phyloP scores from a whole-genome alignment of 1,284 basidiomycete genomes.

The Pholiota adiposa region DNA sequence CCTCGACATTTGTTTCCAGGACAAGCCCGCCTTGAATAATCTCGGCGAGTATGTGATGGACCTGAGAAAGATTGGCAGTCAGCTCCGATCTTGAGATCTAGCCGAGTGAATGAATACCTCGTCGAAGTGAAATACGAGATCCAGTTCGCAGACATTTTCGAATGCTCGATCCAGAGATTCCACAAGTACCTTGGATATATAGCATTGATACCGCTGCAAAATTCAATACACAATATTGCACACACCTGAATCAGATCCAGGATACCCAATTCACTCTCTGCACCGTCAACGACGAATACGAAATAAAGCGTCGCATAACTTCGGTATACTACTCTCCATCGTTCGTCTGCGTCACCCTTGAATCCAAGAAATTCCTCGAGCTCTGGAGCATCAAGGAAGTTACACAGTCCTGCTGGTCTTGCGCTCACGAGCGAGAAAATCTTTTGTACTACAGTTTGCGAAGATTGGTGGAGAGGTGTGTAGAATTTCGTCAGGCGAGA shows the following conservation, averaged over 20 bases:
- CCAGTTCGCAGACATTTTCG: slow-evolving; percentile 98
- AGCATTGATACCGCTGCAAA: background rate
- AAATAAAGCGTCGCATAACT: slow-evolving; percentile 97
- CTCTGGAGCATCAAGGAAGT: slow-evolving; percentile 92
- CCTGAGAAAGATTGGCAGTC: slow-evolving; percentile 48
- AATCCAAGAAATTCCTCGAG: slow-evolving; percentile 75
- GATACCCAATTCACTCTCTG: slow-evolving; percentile 95
- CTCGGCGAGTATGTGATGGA: slow-evolving; percentile 93
- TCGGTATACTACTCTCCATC: slow-evolving; percentile 78
- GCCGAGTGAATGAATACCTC: slow-evolving; percentile 62
- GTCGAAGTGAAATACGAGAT: slow-evolving; percentile 98
- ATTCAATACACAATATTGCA: slow-evolving; percentile 5
- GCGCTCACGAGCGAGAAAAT: slow-evolving; percentile 86
- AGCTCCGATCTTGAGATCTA: background rate
- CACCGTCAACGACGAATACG: slow-evolving; percentile 94
- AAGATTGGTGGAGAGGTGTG: slow-evolving; percentile 78
- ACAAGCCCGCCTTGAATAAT: slow-evolving; percentile 98
- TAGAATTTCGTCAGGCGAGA: slow-evolving; percentile 97
- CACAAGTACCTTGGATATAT: slow-evolving; percentile 79
- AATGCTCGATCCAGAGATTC: slow-evolving; percentile 96
- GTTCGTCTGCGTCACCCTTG: slow-evolving; percentile 59
- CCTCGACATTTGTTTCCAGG: slow-evolving; percentile 96
- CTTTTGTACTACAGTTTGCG: slow-evolving; percentile 77
- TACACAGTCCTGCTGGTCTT: slow-evolving; percentile 82
- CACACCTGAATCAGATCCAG: slow-evolving; percentile 95